phyloP scores from a whole-genome alignment of 1,284 basidiomycete genomes.

The Ceratobasidium sp. region DNA sequence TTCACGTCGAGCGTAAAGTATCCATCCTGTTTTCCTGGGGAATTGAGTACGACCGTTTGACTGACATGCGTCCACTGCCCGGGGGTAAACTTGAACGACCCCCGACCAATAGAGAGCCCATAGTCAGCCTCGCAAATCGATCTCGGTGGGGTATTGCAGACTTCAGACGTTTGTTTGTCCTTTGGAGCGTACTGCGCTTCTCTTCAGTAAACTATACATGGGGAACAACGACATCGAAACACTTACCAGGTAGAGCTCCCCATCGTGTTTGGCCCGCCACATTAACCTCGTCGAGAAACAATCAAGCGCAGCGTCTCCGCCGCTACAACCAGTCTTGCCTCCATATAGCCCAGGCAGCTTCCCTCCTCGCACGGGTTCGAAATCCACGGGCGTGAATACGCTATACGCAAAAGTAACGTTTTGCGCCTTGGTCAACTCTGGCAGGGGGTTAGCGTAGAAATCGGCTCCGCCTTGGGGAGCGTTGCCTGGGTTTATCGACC shows the following conservation, averaged over 20 bases:
- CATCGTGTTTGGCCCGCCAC: conserved; percentile 51
- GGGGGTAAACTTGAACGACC: conserved; percentile 56
- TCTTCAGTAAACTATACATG: not conserved
- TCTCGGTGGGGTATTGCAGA: conserved; percentile 50
- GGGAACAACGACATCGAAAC: not conserved
- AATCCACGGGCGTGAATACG: conserved; percentile 52
- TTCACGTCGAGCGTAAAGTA: conserved; percentile 61
- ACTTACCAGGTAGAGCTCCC: conserved; percentile 54
- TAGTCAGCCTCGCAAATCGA: conserved; percentile 53
- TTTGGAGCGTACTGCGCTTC: conserved; percentile 50
- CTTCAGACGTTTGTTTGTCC: conserved; percentile 49
- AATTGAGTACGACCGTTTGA: conserved; percentile 53
- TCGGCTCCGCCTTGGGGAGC: conserved; percentile 52
- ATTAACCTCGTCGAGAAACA: conserved; percentile 55
- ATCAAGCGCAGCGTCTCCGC: conserved; percentile 51
- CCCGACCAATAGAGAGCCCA: conserved; percentile 57
- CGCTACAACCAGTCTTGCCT: conserved; percentile 53
- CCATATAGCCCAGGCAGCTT: conserved; percentile 55
- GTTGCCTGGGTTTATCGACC: conserved; percentile 51
- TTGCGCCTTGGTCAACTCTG: conserved; percentile 45
- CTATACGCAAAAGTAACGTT: conserved; percentile 51
- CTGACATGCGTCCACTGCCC: conserved; percentile 53
- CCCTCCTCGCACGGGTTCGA: conserved; percentile 53
- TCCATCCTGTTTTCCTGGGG: conserved; percentile 61
- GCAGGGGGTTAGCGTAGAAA: conserved; percentile 51